phyloP scores from a whole-genome alignment of 179 eudicot species.

The Silene noctiflora region DNA sequence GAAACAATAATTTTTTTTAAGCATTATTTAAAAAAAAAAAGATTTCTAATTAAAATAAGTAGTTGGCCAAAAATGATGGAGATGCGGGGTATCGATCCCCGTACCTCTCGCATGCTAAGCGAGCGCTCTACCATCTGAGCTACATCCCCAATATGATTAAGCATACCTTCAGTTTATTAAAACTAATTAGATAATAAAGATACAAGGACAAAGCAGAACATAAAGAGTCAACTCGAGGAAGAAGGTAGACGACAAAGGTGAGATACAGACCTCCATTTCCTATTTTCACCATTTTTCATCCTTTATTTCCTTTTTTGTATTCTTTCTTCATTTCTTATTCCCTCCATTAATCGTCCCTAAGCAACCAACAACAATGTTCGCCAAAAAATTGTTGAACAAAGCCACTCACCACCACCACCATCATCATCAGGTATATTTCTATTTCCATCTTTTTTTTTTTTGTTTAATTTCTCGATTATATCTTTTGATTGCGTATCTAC shows the following conservation, averaged over 20 bases:
- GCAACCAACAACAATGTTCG: constrained; percentile 21
- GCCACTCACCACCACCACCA: constrained; percentile 24
- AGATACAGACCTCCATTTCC: neutral
- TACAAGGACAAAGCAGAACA: no score
- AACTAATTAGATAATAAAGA: no score
- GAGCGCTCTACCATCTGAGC: constrained; percentile 99
- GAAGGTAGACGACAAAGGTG: neutral
- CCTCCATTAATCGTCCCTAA: neutral
- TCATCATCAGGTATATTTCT: constrained; percentile 12
- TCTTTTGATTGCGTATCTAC: neutral
- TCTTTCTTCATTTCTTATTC: neutral
- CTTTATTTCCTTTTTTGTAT: neutral
- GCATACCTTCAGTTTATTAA: no score
- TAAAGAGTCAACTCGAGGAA: neutral
- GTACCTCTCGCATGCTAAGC: constrained; percentile 99
- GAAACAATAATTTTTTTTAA: no score
- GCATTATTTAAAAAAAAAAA: no score
- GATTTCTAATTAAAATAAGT: no score
- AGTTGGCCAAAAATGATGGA: constrained; percentile 29
- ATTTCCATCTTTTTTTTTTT: neutral
- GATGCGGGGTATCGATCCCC: constrained; percentile 99
- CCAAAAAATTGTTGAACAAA: constrained; percentile 31
- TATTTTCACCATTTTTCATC: neutral
- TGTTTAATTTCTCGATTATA: neutral
- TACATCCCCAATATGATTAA: constrained; percentile 55